Evolutionary conservation across 129 eudicot species (phyloP).

Genomic region (Artemisia tridentata): DNA sequence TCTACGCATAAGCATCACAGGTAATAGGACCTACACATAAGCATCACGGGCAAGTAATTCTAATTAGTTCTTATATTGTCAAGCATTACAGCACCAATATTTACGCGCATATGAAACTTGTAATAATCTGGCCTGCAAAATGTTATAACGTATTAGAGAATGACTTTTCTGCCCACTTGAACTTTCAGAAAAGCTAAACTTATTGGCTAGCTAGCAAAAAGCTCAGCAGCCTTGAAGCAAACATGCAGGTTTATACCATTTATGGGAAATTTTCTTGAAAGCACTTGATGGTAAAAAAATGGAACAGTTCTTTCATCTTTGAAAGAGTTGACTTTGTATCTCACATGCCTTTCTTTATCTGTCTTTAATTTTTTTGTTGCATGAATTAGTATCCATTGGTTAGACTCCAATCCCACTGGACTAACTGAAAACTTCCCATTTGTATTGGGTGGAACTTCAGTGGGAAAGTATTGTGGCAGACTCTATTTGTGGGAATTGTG

Average conservation of each 20-base stretch:
- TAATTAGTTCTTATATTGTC: too few species aligned
- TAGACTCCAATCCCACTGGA: background rate
- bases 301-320: too few species aligned
- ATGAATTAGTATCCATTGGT: slow-evolving; percentile 17
- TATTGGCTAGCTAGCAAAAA: slow-evolving; percentile 3
- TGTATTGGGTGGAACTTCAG: too few species aligned
- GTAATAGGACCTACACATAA: too few species aligned
- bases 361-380: background rate
- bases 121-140: slow-evolving; percentile 12
- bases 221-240: background rate
- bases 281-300: slow-evolving; percentile 12
- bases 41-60: too few species aligned
- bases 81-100: too few species aligned
- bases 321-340: slow-evolving; percentile 1
- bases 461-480: background rate
- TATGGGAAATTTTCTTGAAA: background rate
- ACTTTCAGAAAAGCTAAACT: slow-evolving; percentile 4
- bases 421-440: slow-evolving; percentile 7
- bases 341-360: background rate
- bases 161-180: slow-evolving; percentile 21
- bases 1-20: too few species aligned
- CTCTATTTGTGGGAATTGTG: background rate
- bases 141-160: slow-evolving; percentile 20
- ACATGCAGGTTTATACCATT: slow-evolving; percentile 15
- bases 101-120: too few species aligned